Conservation (phyloP, 2,329 filamentous ascomycete species). For the Trichothecium sympodiale region DNA sequence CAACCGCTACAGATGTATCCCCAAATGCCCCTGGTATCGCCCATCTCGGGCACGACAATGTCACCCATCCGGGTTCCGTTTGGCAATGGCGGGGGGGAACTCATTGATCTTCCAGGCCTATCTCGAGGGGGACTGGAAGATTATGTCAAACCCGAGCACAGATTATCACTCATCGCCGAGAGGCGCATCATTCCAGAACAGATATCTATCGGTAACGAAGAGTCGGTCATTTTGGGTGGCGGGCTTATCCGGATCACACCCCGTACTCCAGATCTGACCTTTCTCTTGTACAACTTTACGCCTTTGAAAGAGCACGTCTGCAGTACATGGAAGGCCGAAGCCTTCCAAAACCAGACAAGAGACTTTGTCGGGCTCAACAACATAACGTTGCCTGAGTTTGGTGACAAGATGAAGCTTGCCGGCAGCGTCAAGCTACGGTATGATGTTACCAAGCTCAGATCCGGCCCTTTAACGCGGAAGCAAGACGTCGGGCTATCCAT, state of each 20-base stretch:
- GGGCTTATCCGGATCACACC: constrained; percentile 85
- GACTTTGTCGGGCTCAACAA: constrained; percentile 46
- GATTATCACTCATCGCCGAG: constrained; percentile 65
- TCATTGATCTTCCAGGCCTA: constrained; percentile 86
- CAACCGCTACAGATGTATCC: constrained; percentile 67
- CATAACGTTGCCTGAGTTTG: constrained; percentile 49
- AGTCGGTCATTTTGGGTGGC: constrained; percentile 68
- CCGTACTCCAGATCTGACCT: constrained; percentile 42
- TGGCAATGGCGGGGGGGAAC: constrained; percentile 73
- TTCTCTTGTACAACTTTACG: constrained; percentile 81
- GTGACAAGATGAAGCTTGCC: constrained; percentile 52
- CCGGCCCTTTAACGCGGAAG: constrained; percentile 59
- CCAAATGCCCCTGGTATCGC: constrained; percentile 74
- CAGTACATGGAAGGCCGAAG: constrained; percentile 66
- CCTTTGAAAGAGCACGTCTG: constrained; percentile 69
- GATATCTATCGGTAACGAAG: constrained; percentile 51
- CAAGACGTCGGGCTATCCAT: constrained; percentile 52
- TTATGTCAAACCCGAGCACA: constrained; percentile 57
- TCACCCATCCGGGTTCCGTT: constrained; percentile 91
- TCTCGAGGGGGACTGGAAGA: constrained; percentile 61
- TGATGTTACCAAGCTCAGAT: constrained; percentile 72
- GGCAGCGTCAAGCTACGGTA: constrained; percentile 65
- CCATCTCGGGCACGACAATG: constrained; percentile 84
- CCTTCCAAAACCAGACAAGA: constrained; percentile 55
- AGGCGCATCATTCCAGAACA: constrained; percentile 64